These are phyloP conservation scores for Corchorus olitorius DNA, from an alignment of 345 rosid species.

Conservation along the genomic window DNA sequence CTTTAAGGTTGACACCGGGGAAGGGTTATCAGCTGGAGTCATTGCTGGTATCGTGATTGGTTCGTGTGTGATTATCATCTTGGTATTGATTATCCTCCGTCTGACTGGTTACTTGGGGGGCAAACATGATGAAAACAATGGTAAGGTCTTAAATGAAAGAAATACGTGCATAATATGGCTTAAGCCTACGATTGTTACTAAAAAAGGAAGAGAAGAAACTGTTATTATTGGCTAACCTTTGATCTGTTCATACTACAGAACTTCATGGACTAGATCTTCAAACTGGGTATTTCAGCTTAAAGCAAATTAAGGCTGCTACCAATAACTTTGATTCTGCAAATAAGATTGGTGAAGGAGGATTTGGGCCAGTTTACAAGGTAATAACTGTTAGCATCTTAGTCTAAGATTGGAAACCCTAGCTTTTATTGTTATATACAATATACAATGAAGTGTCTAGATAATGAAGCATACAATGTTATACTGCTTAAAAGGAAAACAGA, in stretches of 20 bases:
- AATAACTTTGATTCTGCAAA: constrained; percentile 65
- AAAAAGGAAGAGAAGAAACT: not conserved
- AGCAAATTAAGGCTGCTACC: constrained; percentile 76
- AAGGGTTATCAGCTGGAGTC: constrained; percentile 61
- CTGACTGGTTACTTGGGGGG: constrained; percentile 55
- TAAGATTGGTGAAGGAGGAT: constrained; percentile 96
- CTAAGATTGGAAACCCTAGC: not conserved
- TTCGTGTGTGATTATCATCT: constrained; percentile 38
- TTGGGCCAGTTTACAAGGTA: constrained; percentile 95
- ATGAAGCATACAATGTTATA: not conserved
- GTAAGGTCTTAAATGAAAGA: constrained; percentile 31
- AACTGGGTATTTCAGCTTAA: constrained; percentile 73
- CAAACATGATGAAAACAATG: constrained; percentile 56
- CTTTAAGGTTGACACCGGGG: constrained; percentile 54
- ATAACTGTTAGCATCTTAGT: not conserved
- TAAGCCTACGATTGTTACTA: not conserved
- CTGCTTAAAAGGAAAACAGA: not conserved
- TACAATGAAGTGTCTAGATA: not conserved
- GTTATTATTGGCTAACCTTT: not conserved
- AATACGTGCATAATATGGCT: not conserved
- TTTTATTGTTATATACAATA: not conserved
- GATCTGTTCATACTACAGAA: constrained; percentile 35
- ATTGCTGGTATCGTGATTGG: constrained; percentile 67
- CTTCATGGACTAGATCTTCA: constrained; percentile 66
- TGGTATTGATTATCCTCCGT: constrained; percentile 49